Evolutionary conservation across 768 basidiomycete species (phyloP), one percentile per base, ranked within the genome.

Genomic region (Tulasnella sp.): DNA sequence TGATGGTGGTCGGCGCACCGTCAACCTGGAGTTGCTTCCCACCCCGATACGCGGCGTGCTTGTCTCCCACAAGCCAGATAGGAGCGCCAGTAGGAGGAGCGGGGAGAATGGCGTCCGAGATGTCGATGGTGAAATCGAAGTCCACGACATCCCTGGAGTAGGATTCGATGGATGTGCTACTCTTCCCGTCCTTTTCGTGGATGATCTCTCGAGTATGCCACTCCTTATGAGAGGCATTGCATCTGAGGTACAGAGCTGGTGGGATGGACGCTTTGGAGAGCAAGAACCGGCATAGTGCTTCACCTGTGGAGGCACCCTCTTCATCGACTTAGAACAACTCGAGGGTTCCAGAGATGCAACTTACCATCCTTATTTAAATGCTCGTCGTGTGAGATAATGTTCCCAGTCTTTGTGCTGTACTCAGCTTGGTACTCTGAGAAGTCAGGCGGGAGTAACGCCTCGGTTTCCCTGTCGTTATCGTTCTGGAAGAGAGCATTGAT

Each of bases 221-320:
- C 65, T 87, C 84, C 2, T 68, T 63, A 65, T 86, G 85, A 0
- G 76, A 74, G 10, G 85, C 85, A 13, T 70, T 70, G 62, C 77
- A 76, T 43, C 75, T 77, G 3, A 85, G 67, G 32, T 71, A 68
- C 61, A 77, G 72, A 19, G 61, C 68, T 3, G 83, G 84, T 2
- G 71, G 73, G 2, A 65, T 69, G 34, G 65, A 68, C 1, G 82
- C 75, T 55, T 84, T 80, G 3, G 75, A 74, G 21, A 86, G 77
- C 15, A 89, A 71, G 69, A 87, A 89, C 58, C 84, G 80, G 68
- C 85, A 86, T 21, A 88, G 75, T 0, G 83, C 81, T 66, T 84
- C 84, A 44, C 84, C 84, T 84, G 24, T 1, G 4, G 7, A n/a
- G 52, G 1, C 11, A 19, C 45, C 45, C 8, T 5, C n/a, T 10